Percentiles rank a stretch among this genome's conserved stretches.
These are phyloP conservation scores for Globisporangium paddicum DNA, from an alignment of 352 stramenopile genomes.

Conservation along the genomic window DNA sequence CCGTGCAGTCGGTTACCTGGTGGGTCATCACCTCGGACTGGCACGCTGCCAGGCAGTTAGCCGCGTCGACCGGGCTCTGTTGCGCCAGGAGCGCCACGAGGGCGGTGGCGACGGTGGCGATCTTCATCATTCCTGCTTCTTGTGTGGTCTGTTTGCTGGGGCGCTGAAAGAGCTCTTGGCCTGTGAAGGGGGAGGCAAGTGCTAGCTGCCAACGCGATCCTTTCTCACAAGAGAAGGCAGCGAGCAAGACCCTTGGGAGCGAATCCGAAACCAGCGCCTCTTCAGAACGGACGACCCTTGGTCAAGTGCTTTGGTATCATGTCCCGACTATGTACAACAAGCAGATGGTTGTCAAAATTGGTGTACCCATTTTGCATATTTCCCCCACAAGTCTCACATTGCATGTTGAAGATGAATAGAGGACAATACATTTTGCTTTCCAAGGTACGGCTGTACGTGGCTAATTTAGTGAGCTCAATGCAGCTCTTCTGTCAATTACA, in stretches of 20 bases:
- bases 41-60: slow-evolving; percentile 26
- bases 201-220: neutral
- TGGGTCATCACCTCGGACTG: slow-evolving; percentile 37
- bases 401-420: too few relatives aligned
- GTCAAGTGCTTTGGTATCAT: neutral
- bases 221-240: neutral
- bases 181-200: too few relatives aligned
- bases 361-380: too few relatives aligned
- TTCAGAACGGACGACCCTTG: neutral
- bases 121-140: neutral
- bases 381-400: too few relatives aligned
- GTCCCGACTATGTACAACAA: too few relatives aligned
- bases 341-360: too few relatives aligned
- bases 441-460: too few relatives aligned
- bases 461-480: too few relatives aligned
- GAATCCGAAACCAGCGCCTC: neutral
- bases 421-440: too few relatives aligned
- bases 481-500: too few relatives aligned
- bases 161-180: neutral
- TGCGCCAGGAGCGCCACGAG: neutral
- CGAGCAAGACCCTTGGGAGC: neutral
- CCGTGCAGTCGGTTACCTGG: slow-evolving; percentile 31
- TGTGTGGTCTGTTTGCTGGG: neutral
- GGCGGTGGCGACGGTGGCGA: neutral
- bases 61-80: neutral